phyloP scores from a whole-genome alignment of 176 grass and related monocot genomes.

The Zizania latifolia region DNA sequence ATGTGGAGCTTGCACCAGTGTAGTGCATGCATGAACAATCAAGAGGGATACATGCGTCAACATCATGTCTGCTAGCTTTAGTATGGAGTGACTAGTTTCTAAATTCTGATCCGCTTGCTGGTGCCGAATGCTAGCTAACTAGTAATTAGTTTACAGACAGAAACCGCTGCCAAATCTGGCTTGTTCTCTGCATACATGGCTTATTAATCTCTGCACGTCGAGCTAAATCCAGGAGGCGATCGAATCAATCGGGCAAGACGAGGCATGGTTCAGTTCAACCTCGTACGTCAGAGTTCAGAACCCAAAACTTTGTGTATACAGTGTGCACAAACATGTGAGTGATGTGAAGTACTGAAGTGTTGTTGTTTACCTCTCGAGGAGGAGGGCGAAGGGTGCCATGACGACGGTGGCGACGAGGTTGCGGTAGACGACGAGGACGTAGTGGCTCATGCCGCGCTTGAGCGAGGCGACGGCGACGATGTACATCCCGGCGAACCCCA shows the following conservation, averaged over 20 bases:
- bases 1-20: no score
- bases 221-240: no score
- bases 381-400: conserved; percentile 64
- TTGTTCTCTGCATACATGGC: neutral
- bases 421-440: conserved; percentile 77
- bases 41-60: no score
- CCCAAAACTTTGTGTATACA: no score
- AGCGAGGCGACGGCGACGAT: conserved; percentile 66
- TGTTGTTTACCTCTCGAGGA: conserved; percentile 71
- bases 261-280: no score
- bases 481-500: conserved; percentile 82
- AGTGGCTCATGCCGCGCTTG: conserved; percentile 73
- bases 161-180: neutral
- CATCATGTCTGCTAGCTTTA: no score
- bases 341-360: no score
- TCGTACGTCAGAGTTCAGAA: no score
- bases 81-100: neutral
- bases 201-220: neutral
- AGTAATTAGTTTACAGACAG: neutral
- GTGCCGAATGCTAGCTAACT: neutral
- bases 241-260: no score
- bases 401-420: conserved; percentile 49
- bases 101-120: neutral
- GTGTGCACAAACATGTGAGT: no score
- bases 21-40: no score